Evolutionary conservation across 1,284 basidiomycete species (phyloP), one percentile per base, ranked within the genome.

Genomic region (Tylopilus orsonianus): DNA sequence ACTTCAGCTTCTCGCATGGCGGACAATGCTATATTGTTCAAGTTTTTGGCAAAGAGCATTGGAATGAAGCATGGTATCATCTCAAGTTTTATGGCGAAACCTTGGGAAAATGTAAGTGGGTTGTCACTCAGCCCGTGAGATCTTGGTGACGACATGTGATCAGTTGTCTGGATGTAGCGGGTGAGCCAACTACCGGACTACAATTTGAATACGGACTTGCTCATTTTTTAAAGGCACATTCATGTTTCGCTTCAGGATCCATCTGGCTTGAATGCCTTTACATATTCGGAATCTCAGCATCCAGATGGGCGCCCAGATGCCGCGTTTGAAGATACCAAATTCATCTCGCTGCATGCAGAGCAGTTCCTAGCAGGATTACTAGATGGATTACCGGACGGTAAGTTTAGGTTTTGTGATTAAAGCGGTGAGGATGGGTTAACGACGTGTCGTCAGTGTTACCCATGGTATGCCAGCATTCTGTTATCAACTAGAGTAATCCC

Each of bases 11-110:
- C 81, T 13, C 75, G 88, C 44, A 96, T 98, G 85, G 96, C 93
- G 1, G 96, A 99, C 64, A 97, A 97, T 64, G 93, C 93, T 0
- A 80, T 87, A 43, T 71, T 98, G 34, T 98, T 93, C 81, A 99
- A 99, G 68, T 90, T 88, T 58, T 71, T 92, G 12, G 90, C 92
- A 6, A 97, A 97, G 74, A 93, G 90, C 55, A 70, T 96, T 3
- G 95, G 95, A 0, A 92, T 97, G 79, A 84, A 88, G 65, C 77
- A 89, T 56, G 90, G 88, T 8, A 79, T 99, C 46, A 79, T 92
- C 40, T 95, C 95, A 0, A 96, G 92, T 49, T 99, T 99, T 68
- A 98, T 99, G 96, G 95, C 96, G 0, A 97, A 97, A 62, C 96
- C 95, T 19, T 95, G 89, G 87, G 86, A 83, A 41, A 85, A 91